Evolutionary conservation across 2,329 filamentous ascomycete species (phyloP), one percentile per base, ranked within the genome.

Genomic region (Talaromyces albobiverticillius): DNA sequence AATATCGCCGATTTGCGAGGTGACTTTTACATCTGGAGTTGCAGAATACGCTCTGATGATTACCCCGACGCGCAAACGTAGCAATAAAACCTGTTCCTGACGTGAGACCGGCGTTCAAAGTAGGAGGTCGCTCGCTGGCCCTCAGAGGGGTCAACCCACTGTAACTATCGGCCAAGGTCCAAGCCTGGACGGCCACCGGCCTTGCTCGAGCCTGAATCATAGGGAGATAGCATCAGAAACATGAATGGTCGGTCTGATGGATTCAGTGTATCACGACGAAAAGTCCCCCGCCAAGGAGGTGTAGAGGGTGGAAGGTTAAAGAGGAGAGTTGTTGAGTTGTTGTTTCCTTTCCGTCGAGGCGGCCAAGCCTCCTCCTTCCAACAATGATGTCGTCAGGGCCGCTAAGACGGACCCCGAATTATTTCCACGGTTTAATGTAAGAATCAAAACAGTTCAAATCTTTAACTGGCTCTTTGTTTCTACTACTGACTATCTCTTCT

Each of bases 1-100:
- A 97, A 59, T 73, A 71, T 46, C 82, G 81, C 50, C 73, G 76
- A 54, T 62, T 65, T 20, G 45, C 46, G 18, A 40, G 34, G 4
- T 31, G 36, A 6, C 16, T 10, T 31, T 29, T 47, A 41, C 26
- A 53, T 18, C 47, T 52, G 32, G 50, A 48, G 52, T 58, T 53
- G 23, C 57, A 58, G 14, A 54, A 23, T 18, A 56, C 42, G 38
- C 59, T 54, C 31, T 62, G 61, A 22, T 64, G 61, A 51, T 56
- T 62, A 53, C 67, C 63, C 45, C 58, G 57, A 43, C 64, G 64
- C 26, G 67, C 61, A 52, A 68, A 70, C 51, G 62, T 59, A n/a
- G 64, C 60, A 42, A 69, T 65, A 55, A 71, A 69, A 59, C 64
- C 73, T 75, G 62, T 26, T 26, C 26, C 40, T n/a, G 18, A 41